Evolutionary conservation across 1,284 basidiomycete species (phyloP).

Genomic region (Cutaneotrichosporon sp.): DNA sequence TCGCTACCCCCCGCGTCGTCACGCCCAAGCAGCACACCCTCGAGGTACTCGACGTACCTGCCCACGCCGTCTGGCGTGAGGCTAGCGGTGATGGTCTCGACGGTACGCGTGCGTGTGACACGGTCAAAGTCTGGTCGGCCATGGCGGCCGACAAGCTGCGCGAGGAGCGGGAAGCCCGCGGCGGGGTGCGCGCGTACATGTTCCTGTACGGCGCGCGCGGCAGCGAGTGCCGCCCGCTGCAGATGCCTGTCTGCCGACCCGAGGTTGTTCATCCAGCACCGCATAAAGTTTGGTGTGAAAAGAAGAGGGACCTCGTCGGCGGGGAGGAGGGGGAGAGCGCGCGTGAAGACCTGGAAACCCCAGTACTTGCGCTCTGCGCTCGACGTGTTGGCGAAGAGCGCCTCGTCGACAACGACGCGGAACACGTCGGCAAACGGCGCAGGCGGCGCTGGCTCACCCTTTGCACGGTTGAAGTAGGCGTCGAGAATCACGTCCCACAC

Average conservation of each 20-base stretch:
- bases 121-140: slow-evolving; percentile 86
- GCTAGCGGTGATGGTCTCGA: slow-evolving; percentile 74
- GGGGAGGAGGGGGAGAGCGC: slow-evolving; percentile 65
- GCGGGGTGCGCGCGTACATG: slow-evolving; percentile 71
- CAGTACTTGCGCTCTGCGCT: slow-evolving; percentile 89
- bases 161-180: slow-evolving; percentile 75
- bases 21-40: slow-evolving; percentile 54
- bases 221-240: slow-evolving; percentile 77
- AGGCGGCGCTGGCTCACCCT: slow-evolving; percentile 35
- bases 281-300: slow-evolving; percentile 94
- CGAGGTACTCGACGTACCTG: slow-evolving; percentile 68
- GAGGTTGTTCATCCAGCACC: slow-evolving; percentile 93
- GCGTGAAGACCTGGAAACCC: slow-evolving; percentile 89
- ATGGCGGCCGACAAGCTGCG: slow-evolving; percentile 79
- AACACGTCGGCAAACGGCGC: slow-evolving; percentile 86
- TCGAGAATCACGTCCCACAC: slow-evolving; percentile 84
- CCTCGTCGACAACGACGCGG: slow-evolving; percentile 83
- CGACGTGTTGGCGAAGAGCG: slow-evolving; percentile 74
- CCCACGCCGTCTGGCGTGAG: slow-evolving; percentile 72
- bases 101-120: slow-evolving; percentile 86
- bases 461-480: slow-evolving; percentile 54
- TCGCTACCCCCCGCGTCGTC: slow-evolving; percentile 47
- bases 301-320: slow-evolving; percentile 61
- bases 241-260: slow-evolving; percentile 79
- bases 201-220: slow-evolving; percentile 68